phyloP scores from a whole-genome alignment of 1,284 basidiomycete genomes.

The Vanrija pseudolonga region DNA sequence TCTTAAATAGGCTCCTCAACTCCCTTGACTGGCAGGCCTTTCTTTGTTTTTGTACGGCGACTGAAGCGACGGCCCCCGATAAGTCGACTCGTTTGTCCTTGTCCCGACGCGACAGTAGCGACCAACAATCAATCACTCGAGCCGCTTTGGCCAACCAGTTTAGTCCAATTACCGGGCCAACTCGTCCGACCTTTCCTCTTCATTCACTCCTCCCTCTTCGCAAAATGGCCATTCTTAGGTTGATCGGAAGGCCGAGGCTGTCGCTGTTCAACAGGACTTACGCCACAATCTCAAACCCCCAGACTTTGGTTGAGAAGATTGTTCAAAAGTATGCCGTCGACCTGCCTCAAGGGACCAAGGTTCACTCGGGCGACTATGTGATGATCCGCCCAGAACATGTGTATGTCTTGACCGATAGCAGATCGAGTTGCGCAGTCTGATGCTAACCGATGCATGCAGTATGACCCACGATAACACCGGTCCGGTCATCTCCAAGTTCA shows the following conservation, averaged over 20 bases:
- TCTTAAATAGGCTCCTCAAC: too few relatives aligned
- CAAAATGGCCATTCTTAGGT: not conserved
- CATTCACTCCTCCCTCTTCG: not conserved
- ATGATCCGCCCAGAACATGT: constrained; percentile 98
- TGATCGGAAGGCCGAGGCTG: not conserved
- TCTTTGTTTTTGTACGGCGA: too few relatives aligned
- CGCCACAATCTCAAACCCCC: constrained; percentile 54
- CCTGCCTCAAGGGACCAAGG: constrained; percentile 66
- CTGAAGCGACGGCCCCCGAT: too few relatives aligned
- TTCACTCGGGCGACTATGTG: constrained; percentile 96
- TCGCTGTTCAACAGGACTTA: constrained; percentile 13
- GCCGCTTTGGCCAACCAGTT: too few relatives aligned
- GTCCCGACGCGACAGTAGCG: too few relatives aligned
- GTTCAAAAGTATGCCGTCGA: constrained; percentile 96
- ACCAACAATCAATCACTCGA: too few relatives aligned
- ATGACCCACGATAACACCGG: constrained; percentile 99
- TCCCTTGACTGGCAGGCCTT: too few relatives aligned
- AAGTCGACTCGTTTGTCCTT: too few relatives aligned
- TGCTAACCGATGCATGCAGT: constrained; percentile 23
- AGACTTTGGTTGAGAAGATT: constrained; percentile 95
- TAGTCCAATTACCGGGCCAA: too few relatives aligned
- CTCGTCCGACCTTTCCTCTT: not conserved
- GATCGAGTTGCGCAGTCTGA: not conserved
- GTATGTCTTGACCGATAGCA: constrained; percentile 31
- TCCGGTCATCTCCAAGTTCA: constrained; percentile 95